Evolutionary conservation across 257 asterid genomes (phyloP).

Genomic region (Primulina huaijiensis): DNA sequence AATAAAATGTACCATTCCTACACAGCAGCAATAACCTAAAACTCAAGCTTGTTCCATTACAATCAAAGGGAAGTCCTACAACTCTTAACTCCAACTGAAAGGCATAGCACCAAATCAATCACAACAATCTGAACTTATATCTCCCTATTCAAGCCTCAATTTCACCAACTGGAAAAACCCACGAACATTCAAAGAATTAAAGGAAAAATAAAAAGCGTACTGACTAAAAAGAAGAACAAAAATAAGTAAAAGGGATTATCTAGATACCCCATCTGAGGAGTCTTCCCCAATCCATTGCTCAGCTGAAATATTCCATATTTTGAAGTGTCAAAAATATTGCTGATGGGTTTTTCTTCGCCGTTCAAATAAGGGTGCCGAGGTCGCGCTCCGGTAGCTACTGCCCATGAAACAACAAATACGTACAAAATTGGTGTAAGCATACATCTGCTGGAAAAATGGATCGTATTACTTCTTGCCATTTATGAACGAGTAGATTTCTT

Average conservation of each 20-base stretch:
- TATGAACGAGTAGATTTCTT: slow-evolving; percentile 19
- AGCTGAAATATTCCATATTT: slow-evolving; percentile 74
- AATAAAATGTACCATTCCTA: background rate
- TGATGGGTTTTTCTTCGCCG: slow-evolving; percentile 38
- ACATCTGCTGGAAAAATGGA: slow-evolving; percentile 23
- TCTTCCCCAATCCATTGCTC: slow-evolving; percentile 64
- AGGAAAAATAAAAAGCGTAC: background rate
- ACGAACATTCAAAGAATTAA: background rate
- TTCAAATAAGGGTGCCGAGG: slow-evolving; percentile 59
- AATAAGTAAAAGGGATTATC: background rate
- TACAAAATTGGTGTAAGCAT: slow-evolving; percentile 32
- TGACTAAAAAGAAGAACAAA: background rate
- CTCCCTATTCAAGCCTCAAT: background rate
- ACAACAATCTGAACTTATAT: slow-evolving; percentile 2
- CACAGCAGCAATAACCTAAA: background rate
- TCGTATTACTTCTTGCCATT: slow-evolving; percentile 29
- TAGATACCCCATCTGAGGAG: slow-evolving; percentile 95
- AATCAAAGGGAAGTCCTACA: slow-evolving; percentile 3
- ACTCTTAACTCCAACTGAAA: background rate
- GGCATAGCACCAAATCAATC: slow-evolving; percentile 5
- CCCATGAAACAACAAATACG: slow-evolving; percentile 35
- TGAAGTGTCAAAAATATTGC: slow-evolving; percentile 69
- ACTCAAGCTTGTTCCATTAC: slow-evolving; percentile 6
- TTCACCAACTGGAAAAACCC: slow-evolving; percentile 17
- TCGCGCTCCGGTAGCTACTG: slow-evolving; percentile 34